Conservation (phyloP, 2,329 filamentous ascomycete species). For the Sporothrix brasiliensis region DNA sequence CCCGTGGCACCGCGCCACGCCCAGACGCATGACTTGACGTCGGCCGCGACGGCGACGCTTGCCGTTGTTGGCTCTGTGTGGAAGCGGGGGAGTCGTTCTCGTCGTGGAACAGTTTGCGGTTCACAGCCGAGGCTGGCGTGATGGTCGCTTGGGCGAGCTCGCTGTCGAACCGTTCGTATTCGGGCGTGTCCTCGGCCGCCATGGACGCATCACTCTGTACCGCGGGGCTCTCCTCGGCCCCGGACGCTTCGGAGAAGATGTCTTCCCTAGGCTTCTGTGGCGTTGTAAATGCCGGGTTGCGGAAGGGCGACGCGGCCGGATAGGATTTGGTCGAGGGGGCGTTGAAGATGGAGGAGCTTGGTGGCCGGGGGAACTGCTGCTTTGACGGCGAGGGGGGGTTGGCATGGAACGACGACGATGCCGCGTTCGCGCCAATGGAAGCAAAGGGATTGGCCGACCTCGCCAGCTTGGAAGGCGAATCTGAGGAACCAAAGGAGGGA, state of each 20-base stretch:
- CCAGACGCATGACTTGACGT: slow-evolving; percentile 54
- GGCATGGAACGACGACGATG: neutral
- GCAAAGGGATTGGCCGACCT: slow-evolving; percentile 40
- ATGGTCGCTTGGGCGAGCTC: slow-evolving; percentile 51
- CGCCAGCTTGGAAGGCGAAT: slow-evolving; percentile 38
- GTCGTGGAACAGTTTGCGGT: slow-evolving; percentile 33
- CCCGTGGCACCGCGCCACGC: slow-evolving; percentile 64
- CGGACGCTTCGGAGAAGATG: slow-evolving; percentile 58
- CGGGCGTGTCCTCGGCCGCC: slow-evolving; percentile 55
- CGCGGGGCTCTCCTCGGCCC: slow-evolving; percentile 63
- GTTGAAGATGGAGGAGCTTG: slow-evolving; percentile 53
- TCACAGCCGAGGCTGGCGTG: slow-evolving; percentile 50
- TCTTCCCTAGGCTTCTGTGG: slow-evolving; percentile 62
- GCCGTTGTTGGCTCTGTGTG: neutral
- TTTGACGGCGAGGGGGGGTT: slow-evolving; percentile 39
- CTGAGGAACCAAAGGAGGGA: slow-evolving; percentile 37
- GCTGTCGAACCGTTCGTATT: slow-evolving; percentile 51
- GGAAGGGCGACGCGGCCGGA: slow-evolving; percentile 58
- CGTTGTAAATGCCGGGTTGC: slow-evolving; percentile 67
- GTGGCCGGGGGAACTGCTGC: slow-evolving; percentile 44
- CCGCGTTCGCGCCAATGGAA: slow-evolving; percentile 3
- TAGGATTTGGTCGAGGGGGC: slow-evolving; percentile 49
- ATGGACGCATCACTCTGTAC: slow-evolving; percentile 59
- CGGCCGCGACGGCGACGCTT: slow-evolving; percentile 12
- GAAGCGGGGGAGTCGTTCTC: slow-evolving; percentile 22